Conservation (phyloP, 106 monocot genomes). For the Acorus calamus region DNA sequence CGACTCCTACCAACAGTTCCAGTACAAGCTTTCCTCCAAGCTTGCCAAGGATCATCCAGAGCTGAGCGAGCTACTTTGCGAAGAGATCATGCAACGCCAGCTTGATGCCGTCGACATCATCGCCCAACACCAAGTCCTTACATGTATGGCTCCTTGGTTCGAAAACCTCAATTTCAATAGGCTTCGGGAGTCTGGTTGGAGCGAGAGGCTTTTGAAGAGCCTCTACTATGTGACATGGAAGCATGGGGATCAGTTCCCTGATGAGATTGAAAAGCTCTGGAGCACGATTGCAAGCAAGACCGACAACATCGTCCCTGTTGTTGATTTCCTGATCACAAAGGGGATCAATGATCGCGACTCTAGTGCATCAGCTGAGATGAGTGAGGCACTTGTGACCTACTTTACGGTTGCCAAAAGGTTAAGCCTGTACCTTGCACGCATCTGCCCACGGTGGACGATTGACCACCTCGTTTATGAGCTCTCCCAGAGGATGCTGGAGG, state of each 20-base stretch:
- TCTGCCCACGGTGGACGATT: conserved; percentile 94
- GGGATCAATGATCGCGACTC: conserved; percentile 99
- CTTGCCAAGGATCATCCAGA: conserved; percentile 98
- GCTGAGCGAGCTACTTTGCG: conserved; percentile 80
- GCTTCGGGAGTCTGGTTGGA: conserved; percentile 91
- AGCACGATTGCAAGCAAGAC: conserved; percentile 88
- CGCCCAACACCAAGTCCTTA: conserved; percentile 95
- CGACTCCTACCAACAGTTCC: conserved; percentile 99
- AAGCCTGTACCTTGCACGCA: conserved; percentile 91
- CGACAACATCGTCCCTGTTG: conserved; percentile 82
- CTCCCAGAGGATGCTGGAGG: conserved; percentile 94
- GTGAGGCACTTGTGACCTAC: conserved; percentile 84
- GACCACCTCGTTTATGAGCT: conserved; percentile 94
- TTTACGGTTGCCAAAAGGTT: conserved; percentile 97
- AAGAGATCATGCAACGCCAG: conserved; percentile 96
- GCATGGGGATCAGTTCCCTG: conserved; percentile 99
- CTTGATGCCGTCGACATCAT: conserved; percentile 98
- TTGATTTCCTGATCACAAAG: conserved; percentile 82
- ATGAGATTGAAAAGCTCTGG: conserved; percentile 98
- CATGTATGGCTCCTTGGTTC: conserved; percentile 98
- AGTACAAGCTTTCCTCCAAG: conserved; percentile 88
- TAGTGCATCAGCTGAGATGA: conserved; percentile 87
- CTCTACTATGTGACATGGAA: conserved; percentile 96
- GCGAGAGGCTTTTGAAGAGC: conserved; percentile 86
- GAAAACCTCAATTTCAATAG: conserved; percentile 87